Evolutionary conservation across 169 alveolate species (phyloP), one percentile per base, ranked within the genome.

Genomic region (Cryptosporidium sp.): DNA sequence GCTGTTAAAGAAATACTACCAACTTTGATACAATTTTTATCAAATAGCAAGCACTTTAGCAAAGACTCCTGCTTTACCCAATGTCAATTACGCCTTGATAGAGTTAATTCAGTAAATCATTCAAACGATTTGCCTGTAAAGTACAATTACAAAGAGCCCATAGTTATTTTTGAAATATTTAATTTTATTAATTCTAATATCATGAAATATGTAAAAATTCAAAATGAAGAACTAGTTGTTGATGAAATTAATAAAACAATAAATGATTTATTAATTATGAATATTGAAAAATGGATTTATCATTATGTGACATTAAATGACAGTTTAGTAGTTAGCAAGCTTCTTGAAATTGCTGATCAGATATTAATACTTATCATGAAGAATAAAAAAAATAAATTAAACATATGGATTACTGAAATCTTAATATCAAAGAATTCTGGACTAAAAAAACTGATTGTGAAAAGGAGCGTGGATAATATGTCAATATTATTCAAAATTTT

Each of bases 401-500:
- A 33, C 42, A 29, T 26, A 61, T 80, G 89, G 89, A 48, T 80
- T 44, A 42, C 52, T 56, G 86, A 56, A 42, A 73, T 73, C 21
- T 56, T 73, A 33, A 73, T 56, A 18, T 73, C 86, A 6, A 33
- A 73, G 1, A 31, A 73, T 21, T 73, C 86, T 8, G 8, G 45
- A 9, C 9, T 52, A 21, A 73, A 73, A 73, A 31, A 37, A 8
- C 33, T 37, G 18, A 39, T 73, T 26, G 10, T 73, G 18, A 44
- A 58, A 31, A 39, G 18, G 21, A 60, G 31, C 39, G 6, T 12
- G 16, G 18, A 35, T n/a, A 42, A 39, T 31, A 51, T 33, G n/a
- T 70, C 85, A n/a, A 51, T 70, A 12, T 51, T 70, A 23, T 10
- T 48, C 0, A 65, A 70, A 23, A 51, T 51, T 45, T 26, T 70